Evolutionary conservation across 2,329 filamentous ascomycete genomes (phyloP).

Genomic region (Epichloe bromicola): DNA sequence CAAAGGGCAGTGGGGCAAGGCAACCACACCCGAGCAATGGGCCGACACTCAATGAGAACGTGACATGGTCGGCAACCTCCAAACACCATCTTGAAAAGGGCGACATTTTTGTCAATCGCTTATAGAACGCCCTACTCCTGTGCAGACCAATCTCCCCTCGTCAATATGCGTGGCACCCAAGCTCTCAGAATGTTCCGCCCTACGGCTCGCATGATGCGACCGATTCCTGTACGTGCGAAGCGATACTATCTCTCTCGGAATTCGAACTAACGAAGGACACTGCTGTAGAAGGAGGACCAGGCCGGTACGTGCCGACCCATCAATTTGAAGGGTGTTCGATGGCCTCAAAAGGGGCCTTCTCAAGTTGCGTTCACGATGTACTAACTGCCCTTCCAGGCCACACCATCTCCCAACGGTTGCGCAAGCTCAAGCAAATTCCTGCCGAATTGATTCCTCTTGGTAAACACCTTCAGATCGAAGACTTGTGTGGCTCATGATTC

Average conservation of each 20-base stretch:
- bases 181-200: conserved; percentile 55
- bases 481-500: background rate
- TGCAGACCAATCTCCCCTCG: conserved; percentile 1
- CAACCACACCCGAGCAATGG: conserved; percentile 19
- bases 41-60: conserved; percentile 21
- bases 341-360: background rate
- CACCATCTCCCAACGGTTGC: conserved; percentile 90
- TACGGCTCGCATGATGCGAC: conserved; percentile 52
- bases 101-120: conserved; percentile 20
- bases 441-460: conserved; percentile 90
- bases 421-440: conserved; percentile 78
- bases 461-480: conserved; percentile 27
- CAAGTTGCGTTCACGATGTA: background rate
- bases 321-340: background rate
- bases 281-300: conserved; percentile 50
- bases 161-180: conserved; percentile 52
- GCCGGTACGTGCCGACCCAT: conserved; percentile 39
- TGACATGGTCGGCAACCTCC: conserved; percentile 22
- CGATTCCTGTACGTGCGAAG: conserved; percentile 50
- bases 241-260: conserved; percentile 3
- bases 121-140: conserved; percentile 13
- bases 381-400: conserved; percentile 49
- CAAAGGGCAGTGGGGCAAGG: conserved; percentile 23
- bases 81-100: conserved; percentile 15
- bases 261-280: conserved; percentile 14